Evolutionary conservation across 495 filamentous ascomycete genomes (phyloP).

Genomic region (Penicillium manginii): DNA sequence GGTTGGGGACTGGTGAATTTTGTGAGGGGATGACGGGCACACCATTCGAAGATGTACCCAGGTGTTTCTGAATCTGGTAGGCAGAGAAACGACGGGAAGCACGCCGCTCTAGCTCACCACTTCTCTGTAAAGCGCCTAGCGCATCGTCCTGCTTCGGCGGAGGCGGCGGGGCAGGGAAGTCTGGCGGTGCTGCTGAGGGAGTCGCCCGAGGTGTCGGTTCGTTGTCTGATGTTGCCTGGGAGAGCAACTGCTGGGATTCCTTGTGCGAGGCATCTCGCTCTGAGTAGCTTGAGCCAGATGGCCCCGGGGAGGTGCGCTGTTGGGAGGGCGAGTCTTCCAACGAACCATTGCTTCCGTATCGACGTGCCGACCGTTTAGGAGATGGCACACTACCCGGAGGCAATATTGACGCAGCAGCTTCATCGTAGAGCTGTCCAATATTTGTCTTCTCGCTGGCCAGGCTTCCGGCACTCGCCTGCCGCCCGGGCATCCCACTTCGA

Average conservation of each 20-base stretch:
- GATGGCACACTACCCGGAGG: conserved; percentile 34
- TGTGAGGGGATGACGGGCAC: conserved; percentile 86
- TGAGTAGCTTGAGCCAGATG: conserved; percentile 33
- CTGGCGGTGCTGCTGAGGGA: conserved; percentile 36
- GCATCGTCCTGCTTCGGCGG: conserved; percentile 88
- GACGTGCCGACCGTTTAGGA: conserved; percentile 46
- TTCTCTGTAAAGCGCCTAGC: conserved; percentile 84
- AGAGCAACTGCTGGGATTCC: conserved; percentile 52
- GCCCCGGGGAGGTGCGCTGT: conserved; percentile 47
- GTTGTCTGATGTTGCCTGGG: conserved; percentile 60
- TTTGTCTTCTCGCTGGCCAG: conserved; percentile 60
- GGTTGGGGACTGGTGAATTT: conserved; percentile 84
- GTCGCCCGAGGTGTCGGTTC: conserved; percentile 45
- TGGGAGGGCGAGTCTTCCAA: conserved; percentile 49
- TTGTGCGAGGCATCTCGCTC: conserved; percentile 51
- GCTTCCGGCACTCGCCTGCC: conserved; percentile 72
- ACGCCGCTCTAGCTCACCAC: conserved; percentile 88
- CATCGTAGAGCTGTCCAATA: conserved; percentile 70
- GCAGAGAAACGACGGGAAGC: conserved; percentile 91
- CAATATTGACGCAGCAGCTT: conserved; percentile 42
- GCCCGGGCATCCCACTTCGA: conserved; percentile 44
- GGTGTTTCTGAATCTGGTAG: conserved; percentile 93
- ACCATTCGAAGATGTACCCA: conserved; percentile 78
- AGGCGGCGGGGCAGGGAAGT: conserved; percentile 66
- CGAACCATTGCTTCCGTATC: conserved; percentile 55